phyloP scores from a whole-genome alignment of 139 green algal species.

The Chara braunii region DNA sequence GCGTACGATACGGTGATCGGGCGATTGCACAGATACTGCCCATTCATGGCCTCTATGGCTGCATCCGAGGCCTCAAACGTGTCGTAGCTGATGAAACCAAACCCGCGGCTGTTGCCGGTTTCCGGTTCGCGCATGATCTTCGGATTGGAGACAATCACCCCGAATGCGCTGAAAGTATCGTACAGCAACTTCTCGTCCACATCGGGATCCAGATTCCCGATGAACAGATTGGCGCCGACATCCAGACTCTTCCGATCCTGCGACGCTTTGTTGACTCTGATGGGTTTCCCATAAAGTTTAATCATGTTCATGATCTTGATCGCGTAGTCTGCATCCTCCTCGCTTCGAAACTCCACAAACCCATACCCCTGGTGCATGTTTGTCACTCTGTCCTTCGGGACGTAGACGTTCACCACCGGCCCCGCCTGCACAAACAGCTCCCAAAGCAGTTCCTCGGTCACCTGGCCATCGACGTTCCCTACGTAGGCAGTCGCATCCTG shows the following conservation, averaged over 20 bases:
- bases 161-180: constrained; percentile 97
- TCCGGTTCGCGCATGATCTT: constrained; percentile 96
- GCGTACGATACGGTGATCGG: constrained; percentile 85
- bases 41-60: constrained; percentile 94
- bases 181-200: constrained; percentile 98
- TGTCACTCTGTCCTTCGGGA: constrained; percentile 96
- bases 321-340: constrained; percentile 93
- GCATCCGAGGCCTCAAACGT: constrained; percentile 78
- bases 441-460: constrained; percentile 94
- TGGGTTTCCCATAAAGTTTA: constrained; percentile 89
- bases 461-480: constrained; percentile 83
- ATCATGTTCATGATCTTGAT: constrained; percentile 97
- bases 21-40: constrained; percentile 85
- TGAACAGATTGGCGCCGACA: constrained; percentile 95
- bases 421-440: constrained; percentile 94
- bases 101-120: constrained; percentile 70
- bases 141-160: constrained; percentile 80
- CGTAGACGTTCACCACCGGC: constrained; percentile 90
- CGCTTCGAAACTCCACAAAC: constrained; percentile 88
- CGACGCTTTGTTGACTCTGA: constrained; percentile 84
- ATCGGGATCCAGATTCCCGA: constrained; percentile 91
- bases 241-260: constrained; percentile 73
- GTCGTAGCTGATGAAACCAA: constrained; percentile 93
- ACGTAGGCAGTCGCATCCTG: constrained; percentile 94
- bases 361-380: constrained; percentile 92